These are phyloP conservation scores for Herpetomonas muscarum DNA, from an alignment of 208 protist genomes.

Conservation along the genomic window DNA sequence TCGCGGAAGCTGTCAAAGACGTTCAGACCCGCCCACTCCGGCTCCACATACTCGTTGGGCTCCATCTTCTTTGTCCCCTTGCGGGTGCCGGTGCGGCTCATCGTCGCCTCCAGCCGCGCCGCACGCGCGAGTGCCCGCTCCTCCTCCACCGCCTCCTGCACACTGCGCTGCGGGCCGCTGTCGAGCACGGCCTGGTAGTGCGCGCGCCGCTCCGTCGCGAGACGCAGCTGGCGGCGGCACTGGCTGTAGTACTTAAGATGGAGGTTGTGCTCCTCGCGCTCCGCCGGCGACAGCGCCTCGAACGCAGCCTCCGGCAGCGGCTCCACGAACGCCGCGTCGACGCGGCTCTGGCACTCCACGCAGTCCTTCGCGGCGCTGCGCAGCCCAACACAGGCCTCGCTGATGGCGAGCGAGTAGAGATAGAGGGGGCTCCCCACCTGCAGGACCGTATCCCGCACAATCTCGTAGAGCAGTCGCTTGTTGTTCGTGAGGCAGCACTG, in stretches of 20 bases:
- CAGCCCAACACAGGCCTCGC: conserved; percentile 53
- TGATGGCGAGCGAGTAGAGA: conserved; percentile 61
- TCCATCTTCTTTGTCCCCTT: conserved; percentile 9
- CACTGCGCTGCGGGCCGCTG: conserved; percentile 14
- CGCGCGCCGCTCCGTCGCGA: conserved; percentile 21
- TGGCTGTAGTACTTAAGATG: conserved; percentile 79
- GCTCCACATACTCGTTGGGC: conserved; percentile 3
- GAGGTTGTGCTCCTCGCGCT: conserved; percentile 65
- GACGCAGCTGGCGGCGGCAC: conserved; percentile 55
- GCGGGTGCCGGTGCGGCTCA: background rate
- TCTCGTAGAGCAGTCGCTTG: conserved; percentile 36
- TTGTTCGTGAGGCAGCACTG: conserved; percentile 49
- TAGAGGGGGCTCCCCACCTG: conserved; percentile 28
- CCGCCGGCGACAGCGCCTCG: conserved; percentile 39
- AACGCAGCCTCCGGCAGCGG: conserved; percentile 71
- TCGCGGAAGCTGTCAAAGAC: conserved; percentile 10
- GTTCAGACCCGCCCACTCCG: conserved; percentile 9
- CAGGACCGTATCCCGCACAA: conserved; percentile 35
- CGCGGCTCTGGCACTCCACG: conserved; percentile 23
- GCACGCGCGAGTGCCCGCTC: conserved; percentile 5
- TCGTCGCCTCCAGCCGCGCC: background rate
- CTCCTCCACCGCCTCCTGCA: conserved; percentile 20
- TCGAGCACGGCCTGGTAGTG: conserved; percentile 19
- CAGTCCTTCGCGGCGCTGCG: conserved; percentile 35
- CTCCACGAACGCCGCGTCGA: conserved; percentile 33